These are phyloP conservation scores for Pythium insidiosum DNA, from an alignment of 352 stramenopile species.

Conservation along the genomic window DNA sequence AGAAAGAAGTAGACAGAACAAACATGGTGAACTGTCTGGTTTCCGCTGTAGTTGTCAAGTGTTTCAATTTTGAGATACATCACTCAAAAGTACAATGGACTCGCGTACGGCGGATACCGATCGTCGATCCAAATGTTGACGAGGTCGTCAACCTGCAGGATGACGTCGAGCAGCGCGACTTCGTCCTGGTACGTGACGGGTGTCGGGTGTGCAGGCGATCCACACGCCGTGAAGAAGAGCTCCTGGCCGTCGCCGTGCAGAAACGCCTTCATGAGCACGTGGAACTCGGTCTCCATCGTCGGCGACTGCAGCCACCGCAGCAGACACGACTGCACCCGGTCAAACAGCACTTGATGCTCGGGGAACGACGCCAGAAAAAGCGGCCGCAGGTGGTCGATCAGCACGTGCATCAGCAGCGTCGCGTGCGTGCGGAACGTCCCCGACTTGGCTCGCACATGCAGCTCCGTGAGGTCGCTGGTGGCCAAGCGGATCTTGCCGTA, in stretches of 20 bases:
- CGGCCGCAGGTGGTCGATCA: slow-evolving; percentile 29
- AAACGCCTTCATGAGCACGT: slow-evolving; percentile 54
- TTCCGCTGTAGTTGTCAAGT: no score
- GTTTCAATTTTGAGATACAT: neutral
- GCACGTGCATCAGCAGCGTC: slow-evolving; percentile 31
- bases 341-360: slow-evolving; percentile 49
- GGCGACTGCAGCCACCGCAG: slow-evolving; percentile 35
- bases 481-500: slow-evolving; percentile 22
- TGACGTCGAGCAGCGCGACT: slow-evolving; percentile 41
- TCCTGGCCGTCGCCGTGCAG: slow-evolving; percentile 32
- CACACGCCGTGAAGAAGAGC: slow-evolving; percentile 48
- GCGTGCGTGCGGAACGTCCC: slow-evolving; percentile 39
- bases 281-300: slow-evolving; percentile 45
- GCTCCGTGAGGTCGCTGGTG: slow-evolving; percentile 55
- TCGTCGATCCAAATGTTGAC: slow-evolving; percentile 73
- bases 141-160: slow-evolving; percentile 61
- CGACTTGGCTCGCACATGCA: slow-evolving; percentile 44
- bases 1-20: no score
- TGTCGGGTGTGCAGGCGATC: slow-evolving; percentile 38
- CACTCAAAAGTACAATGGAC: slow-evolving; percentile 56
- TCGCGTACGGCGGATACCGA: slow-evolving; percentile 57
- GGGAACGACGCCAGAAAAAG: slow-evolving; percentile 39
- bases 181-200: slow-evolving; percentile 53
- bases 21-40: no score
- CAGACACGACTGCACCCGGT: slow-evolving; percentile 27